Conservation (phyloP, 2,329 filamentous ascomycete species). For the Pestalotiopsis sp. region DNA sequence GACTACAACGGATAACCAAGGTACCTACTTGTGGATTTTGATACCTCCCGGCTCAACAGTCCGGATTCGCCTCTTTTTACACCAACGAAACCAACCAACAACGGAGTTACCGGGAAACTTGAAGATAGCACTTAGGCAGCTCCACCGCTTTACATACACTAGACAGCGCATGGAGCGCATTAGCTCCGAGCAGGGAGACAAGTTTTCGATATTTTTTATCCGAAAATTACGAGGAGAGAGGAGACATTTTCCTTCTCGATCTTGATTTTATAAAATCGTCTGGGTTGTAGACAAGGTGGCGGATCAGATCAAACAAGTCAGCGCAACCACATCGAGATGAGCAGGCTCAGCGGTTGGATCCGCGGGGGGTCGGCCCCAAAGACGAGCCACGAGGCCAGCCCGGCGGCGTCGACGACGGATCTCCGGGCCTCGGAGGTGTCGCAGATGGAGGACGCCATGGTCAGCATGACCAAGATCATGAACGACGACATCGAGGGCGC, state of each 20-base stretch:
- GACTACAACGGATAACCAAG: too few species aligned
- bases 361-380: conserved; percentile 41
- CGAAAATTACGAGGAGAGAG: not conserved
- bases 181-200: not conserved
- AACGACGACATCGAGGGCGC: conserved; percentile 89
- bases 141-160: conserved; percentile 1
- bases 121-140: not conserved
- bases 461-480: conserved; percentile 74
- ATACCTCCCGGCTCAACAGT: too few species aligned
- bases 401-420: conserved; percentile 33
- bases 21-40: too few species aligned
- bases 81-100: not conserved
- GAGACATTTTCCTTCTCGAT: not conserved
- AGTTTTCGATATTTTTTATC: not conserved
- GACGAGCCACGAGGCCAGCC: conserved; percentile 34
- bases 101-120: not conserved
- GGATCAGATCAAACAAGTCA: not conserved
- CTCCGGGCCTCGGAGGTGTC: conserved; percentile 48
- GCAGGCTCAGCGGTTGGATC: conserved; percentile 54
- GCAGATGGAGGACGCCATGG: conserved; percentile 63
- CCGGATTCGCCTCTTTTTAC: too few species aligned
- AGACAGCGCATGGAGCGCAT: conserved; percentile 3
- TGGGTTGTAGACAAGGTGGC: not conserved
- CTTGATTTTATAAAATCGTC: not conserved
- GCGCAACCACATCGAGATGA: conserved; percentile 38